Evolutionary conservation across 2,329 filamentous ascomycete species (phyloP).

Genomic region (Fusarium odoratissimum): DNA sequence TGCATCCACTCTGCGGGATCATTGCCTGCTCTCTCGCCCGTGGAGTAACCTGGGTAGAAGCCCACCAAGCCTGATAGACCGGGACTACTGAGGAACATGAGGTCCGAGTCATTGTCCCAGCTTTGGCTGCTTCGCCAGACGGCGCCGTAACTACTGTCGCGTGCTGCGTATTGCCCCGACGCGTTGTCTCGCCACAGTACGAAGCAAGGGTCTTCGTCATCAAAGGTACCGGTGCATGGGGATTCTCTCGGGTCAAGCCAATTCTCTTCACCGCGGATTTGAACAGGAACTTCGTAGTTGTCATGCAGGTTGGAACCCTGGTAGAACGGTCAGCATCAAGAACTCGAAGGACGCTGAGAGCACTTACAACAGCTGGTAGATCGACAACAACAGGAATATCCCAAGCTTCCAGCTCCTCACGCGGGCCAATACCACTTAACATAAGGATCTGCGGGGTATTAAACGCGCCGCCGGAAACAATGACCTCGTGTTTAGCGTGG

Average conservation of each 20-base stretch:
- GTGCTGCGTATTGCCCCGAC: not conserved
- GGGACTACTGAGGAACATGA: not conserved
- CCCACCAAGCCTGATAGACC: not conserved
- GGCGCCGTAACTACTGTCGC: not conserved
- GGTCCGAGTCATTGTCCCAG: not conserved
- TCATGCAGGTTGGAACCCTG: not conserved
- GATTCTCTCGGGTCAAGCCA: not conserved
- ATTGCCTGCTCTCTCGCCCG: not conserved
- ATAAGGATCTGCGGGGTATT: constrained; percentile 4
- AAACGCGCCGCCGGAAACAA: not conserved
- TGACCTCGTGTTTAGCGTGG: not conserved
- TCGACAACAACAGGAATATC: not conserved
- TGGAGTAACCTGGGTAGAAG: constrained; percentile 6
- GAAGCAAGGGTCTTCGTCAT: not conserved
- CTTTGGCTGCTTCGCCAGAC: not conserved
- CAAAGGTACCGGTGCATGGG: not conserved
- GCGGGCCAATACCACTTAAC: not conserved
- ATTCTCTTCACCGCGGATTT: not conserved
- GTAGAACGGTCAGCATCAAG: accelerated
- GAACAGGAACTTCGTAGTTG: not conserved
- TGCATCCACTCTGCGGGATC: constrained; percentile 1
- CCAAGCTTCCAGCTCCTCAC: not conserved
- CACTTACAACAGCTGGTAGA: not conserved
- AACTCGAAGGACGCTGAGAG: accelerated
- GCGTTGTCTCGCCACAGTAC: not conserved